These are phyloP conservation scores for Prunus campanulata DNA, from an alignment of 306 rosid species.

Conservation along the genomic window DNA sequence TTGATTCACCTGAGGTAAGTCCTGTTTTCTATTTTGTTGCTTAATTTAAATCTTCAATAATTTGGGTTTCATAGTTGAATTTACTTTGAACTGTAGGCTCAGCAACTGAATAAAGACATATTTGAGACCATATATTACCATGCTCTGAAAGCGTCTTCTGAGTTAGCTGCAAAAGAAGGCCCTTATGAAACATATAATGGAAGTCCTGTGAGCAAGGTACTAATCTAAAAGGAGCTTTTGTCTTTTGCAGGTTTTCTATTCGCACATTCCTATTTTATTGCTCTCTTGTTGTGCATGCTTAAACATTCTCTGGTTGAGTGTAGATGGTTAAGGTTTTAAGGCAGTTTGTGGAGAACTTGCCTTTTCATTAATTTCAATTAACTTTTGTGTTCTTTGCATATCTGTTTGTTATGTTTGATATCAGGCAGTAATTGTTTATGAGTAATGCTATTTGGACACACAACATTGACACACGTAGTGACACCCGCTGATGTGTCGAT, in stretches of 20 bases:
- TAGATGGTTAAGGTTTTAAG: background rate
- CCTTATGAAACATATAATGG: slow-evolving; percentile 79
- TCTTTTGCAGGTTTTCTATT: background rate
- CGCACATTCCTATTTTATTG: background rate
- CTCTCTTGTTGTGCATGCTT: background rate
- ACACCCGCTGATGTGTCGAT: no score
- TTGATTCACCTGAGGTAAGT: slow-evolving; percentile 91
- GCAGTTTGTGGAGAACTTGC: background rate
- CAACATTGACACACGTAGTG: no score
- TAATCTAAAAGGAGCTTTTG: background rate
- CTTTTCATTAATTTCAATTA: background rate
- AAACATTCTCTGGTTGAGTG: background rate
- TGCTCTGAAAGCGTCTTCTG: slow-evolving; percentile 73
- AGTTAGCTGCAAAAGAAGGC: slow-evolving; percentile 73
- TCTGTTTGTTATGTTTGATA: background rate
- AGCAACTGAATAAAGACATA: slow-evolving; percentile 86
- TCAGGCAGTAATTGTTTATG: background rate
- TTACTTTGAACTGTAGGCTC: slow-evolving; percentile 57
- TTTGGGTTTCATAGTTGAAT: slow-evolving; percentile 12
- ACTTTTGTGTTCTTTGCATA: background rate
- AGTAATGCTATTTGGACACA: no score
- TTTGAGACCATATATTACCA: slow-evolving; percentile 88
- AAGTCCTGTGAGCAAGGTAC: slow-evolving; percentile 84
- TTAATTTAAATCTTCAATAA: slow-evolving; percentile 1
- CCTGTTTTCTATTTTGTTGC: background rate